phyloP scores from a whole-genome alignment of 805 yeast genomes.

The Suhomyces tanzawaensis region DNA sequence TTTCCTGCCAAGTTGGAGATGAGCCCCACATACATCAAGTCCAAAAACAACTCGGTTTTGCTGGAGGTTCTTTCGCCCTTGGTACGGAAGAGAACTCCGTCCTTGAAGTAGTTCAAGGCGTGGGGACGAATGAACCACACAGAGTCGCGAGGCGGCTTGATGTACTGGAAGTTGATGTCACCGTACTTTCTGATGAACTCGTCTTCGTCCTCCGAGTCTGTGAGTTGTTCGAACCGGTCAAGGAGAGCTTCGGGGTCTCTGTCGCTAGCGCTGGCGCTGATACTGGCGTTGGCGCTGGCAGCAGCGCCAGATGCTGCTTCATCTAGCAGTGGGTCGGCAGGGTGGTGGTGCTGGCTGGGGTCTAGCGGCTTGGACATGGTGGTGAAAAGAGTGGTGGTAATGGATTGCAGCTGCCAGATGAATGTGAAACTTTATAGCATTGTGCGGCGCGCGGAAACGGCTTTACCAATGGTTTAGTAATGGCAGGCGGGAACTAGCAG shows the following conservation, averaged over 20 bases:
- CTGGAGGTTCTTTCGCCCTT: constrained; percentile 52
- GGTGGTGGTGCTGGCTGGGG: too few relatives aligned
- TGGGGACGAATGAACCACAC: constrained; percentile 50
- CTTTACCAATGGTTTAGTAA: too few relatives aligned
- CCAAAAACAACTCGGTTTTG: constrained; percentile 57
- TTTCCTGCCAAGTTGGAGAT: constrained; percentile 56
- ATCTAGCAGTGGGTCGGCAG: too few relatives aligned
- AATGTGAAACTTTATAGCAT: too few relatives aligned
- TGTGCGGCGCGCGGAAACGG: too few relatives aligned
- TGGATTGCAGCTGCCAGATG: too few relatives aligned
- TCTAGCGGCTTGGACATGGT: too few relatives aligned
- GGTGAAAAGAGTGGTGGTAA: too few relatives aligned
- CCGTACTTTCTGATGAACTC: constrained; percentile 51
- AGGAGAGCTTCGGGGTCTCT: neutral
- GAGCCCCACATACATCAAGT: constrained; percentile 62
- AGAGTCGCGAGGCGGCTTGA: constrained; percentile 38
- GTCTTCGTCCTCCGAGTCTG: constrained; percentile 35
- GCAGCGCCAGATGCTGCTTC: too few relatives aligned
- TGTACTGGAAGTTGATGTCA: constrained; percentile 45
- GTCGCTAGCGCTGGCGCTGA: too few relatives aligned
- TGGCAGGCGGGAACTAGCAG: too few relatives aligned
- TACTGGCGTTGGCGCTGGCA: too few relatives aligned
- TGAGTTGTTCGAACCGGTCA: constrained; percentile 9
- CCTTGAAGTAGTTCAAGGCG: constrained; percentile 59
- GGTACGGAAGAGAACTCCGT: constrained; percentile 55